Base-by-base conservation (phyloP, 129 eudicot genomes). In the Glebionis coronaria region DNA sequence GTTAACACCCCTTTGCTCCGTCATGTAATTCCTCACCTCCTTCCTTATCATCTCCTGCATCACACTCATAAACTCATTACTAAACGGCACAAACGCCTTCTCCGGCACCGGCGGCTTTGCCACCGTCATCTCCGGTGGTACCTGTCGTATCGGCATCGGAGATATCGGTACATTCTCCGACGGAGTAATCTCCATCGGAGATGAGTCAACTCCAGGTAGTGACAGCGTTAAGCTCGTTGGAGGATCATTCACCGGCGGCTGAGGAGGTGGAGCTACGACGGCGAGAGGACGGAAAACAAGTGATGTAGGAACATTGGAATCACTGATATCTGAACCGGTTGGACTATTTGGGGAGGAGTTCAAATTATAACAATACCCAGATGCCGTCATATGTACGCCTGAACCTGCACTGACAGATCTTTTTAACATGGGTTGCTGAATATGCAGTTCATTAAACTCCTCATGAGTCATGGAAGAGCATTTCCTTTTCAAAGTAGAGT, bases 41-140 rank as follows among this genome's bases (percentile, higher is more conserved):
- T 79, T 83, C 83, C 80, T 83, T 40, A 91, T 83, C 96, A 91
- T 91, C 10, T 81, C 97, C 59, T 91, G 94, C 97, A 91, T 85
- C 80, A 85, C 96, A n/a, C 80, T 83, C 82, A 87, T 65, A 78
- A 91, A 73, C 68, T 91, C 97, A 5, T 66, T 59, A 52, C 77
- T 81, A 1, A 91, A 74, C 47, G 83, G 80, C 70, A 67, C 76
- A 65, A 69, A 78, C 53, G 75, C 47, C 63, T 73, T 82, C 61
- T 73, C 90, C 44, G 65, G 51, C 44, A 54, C 35, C 47, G 67
- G 49, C 4, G 75, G 77, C 1, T 58, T 18, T 40, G 86, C 58
- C n/a, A 72, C 58, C 38, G 75, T 6, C 61, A 71, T 15, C n/a
- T 68, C 73, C 14, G 16, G 4, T 0, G 77, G 27, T 9, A 74